Base-by-base conservation (phyloP, 2,329 filamentous ascomycete species). In the Penicillium glabrum region DNA sequence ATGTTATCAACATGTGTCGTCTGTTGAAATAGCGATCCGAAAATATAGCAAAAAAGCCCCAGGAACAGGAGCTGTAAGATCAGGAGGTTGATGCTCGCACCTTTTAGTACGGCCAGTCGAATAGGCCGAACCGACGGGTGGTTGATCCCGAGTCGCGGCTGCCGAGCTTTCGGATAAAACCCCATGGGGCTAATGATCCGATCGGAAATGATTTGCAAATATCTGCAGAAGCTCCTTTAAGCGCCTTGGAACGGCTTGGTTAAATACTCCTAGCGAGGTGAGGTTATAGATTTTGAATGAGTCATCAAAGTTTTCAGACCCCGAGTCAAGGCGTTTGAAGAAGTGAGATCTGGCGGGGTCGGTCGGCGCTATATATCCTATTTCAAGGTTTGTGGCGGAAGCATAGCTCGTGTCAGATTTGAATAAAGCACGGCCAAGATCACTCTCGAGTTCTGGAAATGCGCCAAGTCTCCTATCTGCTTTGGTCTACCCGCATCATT, bases 41-140 rank as follows among this genome's bases (percentile, higher is more conserved):
- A 77, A 2, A 75, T 53, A 46, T 74, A 77, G 16, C 64, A 68
- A 54, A 75, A 73, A 1, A 73, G 62, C 6, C 58, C 63, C 0
- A 77, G 65, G 46, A 77, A 77, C 16, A 77, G 67, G 1, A 76
- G 16, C 54, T 75, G 72, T 0, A 77, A 68, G 2, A 71, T 39
- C 3, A 76, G 45, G n/a, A 77, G 68, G 46, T 67, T 69, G 56
- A 64, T 51, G 3, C 41, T 24, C 1, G 64, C 60, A 2, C 63
- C 64, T 21, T 63, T 66, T 3, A 68, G 35, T 1, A 66, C 14
- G 3, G 50, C 58, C 27, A 61, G 33, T 47, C 63, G 64, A 60
- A 45, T 54, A n/a, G 56, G 53, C 47, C 55, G 55, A 54, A 66
- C 59, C 6, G 59, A 46, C 3, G 61, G 62, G 37, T 66, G 37